A percentile compares a stretch with the other conserved stretches of the same genome.
Conservation (phyloP, 2,329 filamentous ascomycete genomes). For the Ceratocystis colombiana region DNA sequence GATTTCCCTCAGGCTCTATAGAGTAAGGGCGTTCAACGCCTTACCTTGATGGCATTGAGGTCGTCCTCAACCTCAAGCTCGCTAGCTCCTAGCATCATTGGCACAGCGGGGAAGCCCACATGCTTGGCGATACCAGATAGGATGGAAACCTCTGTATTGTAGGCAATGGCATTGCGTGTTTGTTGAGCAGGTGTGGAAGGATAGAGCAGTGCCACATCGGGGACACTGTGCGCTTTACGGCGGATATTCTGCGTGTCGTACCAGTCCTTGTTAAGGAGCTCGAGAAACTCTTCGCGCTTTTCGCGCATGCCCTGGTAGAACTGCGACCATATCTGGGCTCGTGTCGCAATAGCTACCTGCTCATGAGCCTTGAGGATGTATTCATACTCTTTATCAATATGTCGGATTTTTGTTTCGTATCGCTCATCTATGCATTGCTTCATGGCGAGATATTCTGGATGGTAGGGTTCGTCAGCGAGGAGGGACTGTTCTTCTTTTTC, state of each 20-base stretch:
- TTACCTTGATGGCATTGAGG: constrained; percentile 75
- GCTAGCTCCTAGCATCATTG: constrained; percentile 64
- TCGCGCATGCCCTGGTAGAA: constrained; percentile 82
- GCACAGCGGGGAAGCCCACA: constrained; percentile 92
- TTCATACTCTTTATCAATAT: constrained; percentile 62
- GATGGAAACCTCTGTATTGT: constrained; percentile 90
- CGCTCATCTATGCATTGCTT: constrained; percentile 76
- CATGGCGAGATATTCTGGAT: constrained; percentile 86
- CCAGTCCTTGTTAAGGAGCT: constrained; percentile 76
- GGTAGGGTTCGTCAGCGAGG: constrained; percentile 53
- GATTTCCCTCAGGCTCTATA: constrained; percentile 14
- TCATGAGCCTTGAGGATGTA: constrained; percentile 65
- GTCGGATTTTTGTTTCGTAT: constrained; percentile 66
- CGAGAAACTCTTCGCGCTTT: constrained; percentile 67
- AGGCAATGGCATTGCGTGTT: constrained; percentile 74
- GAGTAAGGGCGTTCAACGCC: constrained; percentile 19
- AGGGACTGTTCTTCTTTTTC: constrained; percentile 60
- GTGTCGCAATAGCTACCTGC: constrained; percentile 65
- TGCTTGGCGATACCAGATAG: constrained; percentile 87
- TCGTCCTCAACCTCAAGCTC: constrained; percentile 72
- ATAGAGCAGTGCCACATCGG: constrained; percentile 73
- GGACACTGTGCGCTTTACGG: constrained; percentile 66
- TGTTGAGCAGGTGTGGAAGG: constrained; percentile 67
- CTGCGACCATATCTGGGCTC: constrained; percentile 78
- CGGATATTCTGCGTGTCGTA: constrained; percentile 88